Evolutionary conservation across 129 eudicot genomes (phyloP).

Genomic region (Ambrosia trifida): DNA sequence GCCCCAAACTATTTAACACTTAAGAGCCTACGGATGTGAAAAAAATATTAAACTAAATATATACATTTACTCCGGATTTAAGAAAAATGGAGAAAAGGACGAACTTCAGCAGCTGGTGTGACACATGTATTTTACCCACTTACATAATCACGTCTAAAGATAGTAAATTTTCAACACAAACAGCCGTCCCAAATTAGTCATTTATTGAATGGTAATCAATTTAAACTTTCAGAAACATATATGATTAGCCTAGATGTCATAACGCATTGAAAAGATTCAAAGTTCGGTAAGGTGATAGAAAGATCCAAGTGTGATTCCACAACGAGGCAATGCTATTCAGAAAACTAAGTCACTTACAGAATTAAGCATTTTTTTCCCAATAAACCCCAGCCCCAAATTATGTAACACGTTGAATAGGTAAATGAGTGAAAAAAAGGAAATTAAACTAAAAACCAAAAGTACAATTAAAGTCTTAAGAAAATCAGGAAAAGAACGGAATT

Average conservation of each 20-base stretch:
- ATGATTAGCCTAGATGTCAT: constrained; percentile 4
- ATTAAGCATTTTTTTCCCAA: neutral
- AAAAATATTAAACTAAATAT: neutral
- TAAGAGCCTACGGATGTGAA: neutral
- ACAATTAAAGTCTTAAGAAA: neutral
- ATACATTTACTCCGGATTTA: neutral
- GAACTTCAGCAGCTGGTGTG: constrained; percentile 13
- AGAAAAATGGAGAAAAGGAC: constrained; percentile 1
- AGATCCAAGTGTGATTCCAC: constrained; percentile 2
- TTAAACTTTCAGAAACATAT: neutral
- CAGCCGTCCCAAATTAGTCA: neutral
- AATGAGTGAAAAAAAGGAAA: neutral
- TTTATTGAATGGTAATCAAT: neutral
- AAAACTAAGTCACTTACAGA: neutral
- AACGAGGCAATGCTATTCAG: neutral
- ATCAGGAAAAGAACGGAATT: neutral
- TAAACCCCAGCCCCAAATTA: neutral
- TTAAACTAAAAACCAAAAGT: neutral
- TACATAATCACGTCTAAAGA: constrained; percentile 3
- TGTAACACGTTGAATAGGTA: neutral
- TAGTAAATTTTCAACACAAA: neutral
- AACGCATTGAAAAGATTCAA: neutral
- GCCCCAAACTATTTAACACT: constrained; percentile 2
- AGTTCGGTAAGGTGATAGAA: neutral
- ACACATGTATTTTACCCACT: neutral